phyloP scores from a whole-genome alignment of 805 yeast genomes.

The Starmerella roubikii region DNA sequence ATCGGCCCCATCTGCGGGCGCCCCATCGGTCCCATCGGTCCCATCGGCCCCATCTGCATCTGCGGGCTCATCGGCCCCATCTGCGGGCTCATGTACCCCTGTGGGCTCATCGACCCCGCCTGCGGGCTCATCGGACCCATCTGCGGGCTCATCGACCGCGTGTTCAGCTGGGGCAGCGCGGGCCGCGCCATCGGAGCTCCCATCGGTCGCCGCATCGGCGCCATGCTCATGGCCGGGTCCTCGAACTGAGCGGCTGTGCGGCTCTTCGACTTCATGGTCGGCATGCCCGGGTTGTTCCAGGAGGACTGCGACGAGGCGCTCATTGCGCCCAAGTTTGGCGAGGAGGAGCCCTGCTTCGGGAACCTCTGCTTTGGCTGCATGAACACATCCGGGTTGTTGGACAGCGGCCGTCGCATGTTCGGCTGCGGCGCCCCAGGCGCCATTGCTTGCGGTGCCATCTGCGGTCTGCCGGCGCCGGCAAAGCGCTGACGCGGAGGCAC shows the following conservation, averaged over 20 bases:
- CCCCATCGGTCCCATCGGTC: conserved; percentile 1
- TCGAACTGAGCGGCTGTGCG: not conserved
- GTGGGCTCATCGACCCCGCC: not conserved
- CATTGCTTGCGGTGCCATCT: too few relatives aligned
- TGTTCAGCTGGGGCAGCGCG: too few relatives aligned
- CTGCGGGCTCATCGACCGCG: too few relatives aligned
- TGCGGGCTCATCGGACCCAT: not conserved
- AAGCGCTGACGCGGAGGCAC: not conserved
- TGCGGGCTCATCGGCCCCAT: conserved; percentile 1
- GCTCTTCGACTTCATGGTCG: not conserved
- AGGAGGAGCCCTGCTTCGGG: conserved; percentile 4
- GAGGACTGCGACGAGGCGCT: not conserved
- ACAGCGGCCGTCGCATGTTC: not conserved
- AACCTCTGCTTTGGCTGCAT: conserved; percentile 6
- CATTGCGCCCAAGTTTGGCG: not conserved
- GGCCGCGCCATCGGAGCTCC: conserved; percentile 3
- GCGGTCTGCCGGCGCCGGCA: not conserved
- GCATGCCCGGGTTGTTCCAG: conserved; percentile 5
- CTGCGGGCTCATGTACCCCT: conserved; percentile 2
- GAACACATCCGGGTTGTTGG: conserved; percentile 3
- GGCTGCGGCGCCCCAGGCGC: not conserved
- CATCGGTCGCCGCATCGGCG: not conserved
- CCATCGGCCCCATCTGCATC: not conserved
- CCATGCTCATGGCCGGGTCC: not conserved
- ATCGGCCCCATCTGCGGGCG: not conserved